Base-by-base conservation (phyloP, 1,284 basidiomycete genomes). In the Leccinum variabile region DNA sequence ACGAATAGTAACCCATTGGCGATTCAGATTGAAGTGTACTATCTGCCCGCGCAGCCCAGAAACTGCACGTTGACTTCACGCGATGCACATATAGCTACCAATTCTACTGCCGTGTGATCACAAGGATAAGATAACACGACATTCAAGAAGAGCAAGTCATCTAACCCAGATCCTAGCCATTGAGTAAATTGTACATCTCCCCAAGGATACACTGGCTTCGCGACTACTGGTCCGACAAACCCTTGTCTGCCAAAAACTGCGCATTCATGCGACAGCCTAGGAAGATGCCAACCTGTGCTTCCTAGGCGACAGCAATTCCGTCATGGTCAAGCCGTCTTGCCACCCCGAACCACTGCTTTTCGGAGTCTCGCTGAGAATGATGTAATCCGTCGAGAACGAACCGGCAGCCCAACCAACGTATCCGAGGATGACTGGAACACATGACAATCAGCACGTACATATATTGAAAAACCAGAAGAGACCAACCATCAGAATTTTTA, bases 361-460 rank as follows among this genome's bases (percentile, higher is more conserved):
- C 0, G 82, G 82, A 1, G 72, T 72, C 70, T 82, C 79, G 30
- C 76, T 73, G 60, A 81, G 69, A 13, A n/a, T n/a, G n/a, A 75
- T 68, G 59, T 79, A 77, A 22, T 66, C 61, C 2, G 73, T 67
- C 37, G 67, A 65, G 63, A 80, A 78, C 63, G 72, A 73, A 35
- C 78, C 79, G 16, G 78, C 78, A 9, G 80, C 72, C 82, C 82
- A 84, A 30, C 78, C 75, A 30, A 78, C 68, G 69, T 82, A 83
- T 5, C 82, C 82, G 35, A 79, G 67, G 63, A 81, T 72, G 16
- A 79, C 78, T 76, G 25, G 61, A 56, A n/a, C 16, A 13, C 8
- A 18, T 5, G 50, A 25, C 3, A 18, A 37, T 76, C 30, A 60
- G 46, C 16, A 9, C 16, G 3, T 18, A 6, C 54, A 63, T 9